Conservation (phyloP, 2,329 filamentous ascomycete species). For the Nakataea oryzae region DNA sequence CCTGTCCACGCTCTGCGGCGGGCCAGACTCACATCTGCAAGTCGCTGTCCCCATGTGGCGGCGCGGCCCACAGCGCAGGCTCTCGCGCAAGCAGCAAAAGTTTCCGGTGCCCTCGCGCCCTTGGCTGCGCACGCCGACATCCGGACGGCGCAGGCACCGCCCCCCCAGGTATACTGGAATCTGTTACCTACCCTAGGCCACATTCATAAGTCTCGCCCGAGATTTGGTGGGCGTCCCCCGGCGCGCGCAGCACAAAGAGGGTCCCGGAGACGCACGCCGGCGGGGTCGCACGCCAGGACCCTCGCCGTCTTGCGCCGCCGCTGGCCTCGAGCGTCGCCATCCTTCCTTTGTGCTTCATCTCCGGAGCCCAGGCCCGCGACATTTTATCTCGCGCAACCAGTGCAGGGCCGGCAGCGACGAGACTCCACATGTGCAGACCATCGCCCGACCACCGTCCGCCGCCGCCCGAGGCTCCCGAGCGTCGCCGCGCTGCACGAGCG, state of each 20-base stretch:
- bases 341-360: background rate
- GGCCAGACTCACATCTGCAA: no score
- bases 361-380: background rate
- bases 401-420: no score
- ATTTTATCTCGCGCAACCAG: background rate
- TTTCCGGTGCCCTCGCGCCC: background rate
- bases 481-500: background rate
- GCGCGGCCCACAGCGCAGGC: no score
- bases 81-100: background rate
- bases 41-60: no score
- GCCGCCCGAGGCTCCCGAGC: background rate
- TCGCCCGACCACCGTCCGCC: no score
- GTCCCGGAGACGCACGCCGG: background rate
- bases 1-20: no score
- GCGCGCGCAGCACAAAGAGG: background rate
- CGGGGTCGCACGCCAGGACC: background rate
- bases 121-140: background rate
- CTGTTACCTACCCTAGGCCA: background rate
- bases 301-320: background rate
- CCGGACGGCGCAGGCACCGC: no score
- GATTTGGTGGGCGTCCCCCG: no score
- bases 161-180: no score
- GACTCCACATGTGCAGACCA: background rate
- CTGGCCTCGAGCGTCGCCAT: background rate
- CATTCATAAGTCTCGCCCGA: no score